Conservation (phyloP, 2,329 filamentous ascomycete species). For the Chrysoporthe puriensis region DNA sequence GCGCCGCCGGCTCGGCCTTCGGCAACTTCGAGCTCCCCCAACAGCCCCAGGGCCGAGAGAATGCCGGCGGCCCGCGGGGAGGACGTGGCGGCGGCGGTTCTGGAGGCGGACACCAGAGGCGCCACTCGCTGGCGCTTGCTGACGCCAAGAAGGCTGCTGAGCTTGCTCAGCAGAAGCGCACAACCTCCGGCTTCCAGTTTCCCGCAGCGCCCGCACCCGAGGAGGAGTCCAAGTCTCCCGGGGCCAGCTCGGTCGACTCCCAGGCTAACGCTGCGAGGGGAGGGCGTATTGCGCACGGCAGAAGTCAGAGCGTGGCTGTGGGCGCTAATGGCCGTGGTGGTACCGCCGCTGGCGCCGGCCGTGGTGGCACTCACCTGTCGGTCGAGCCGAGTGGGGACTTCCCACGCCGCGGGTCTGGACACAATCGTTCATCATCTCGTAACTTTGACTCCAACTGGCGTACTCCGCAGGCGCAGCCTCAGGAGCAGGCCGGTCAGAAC, state of each 20-base stretch:
- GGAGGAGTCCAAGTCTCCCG: conserved; percentile 49
- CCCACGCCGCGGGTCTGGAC: conserved; percentile 77
- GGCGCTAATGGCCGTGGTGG: conserved; percentile 64
- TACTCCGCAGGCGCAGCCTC: conserved; percentile 78
- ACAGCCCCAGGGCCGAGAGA: conserved; percentile 65
- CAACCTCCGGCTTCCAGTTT: conserved; percentile 93
- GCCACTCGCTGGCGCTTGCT: conserved; percentile 90
- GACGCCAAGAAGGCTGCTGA: conserved; percentile 98
- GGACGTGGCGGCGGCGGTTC: conserved; percentile 71
- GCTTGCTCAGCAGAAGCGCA: conserved; percentile 93
- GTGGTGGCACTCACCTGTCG: conserved; percentile 64
- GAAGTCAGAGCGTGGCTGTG: conserved; percentile 91
- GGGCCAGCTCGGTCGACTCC: conserved; percentile 42
- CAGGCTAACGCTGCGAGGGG: conserved; percentile 52
- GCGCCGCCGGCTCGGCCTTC: conserved; percentile 78
- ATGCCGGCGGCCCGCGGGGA: conserved; percentile 65
- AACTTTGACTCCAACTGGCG: conserved; percentile 99
- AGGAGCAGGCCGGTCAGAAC: conserved; percentile 52
- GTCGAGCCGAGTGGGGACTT: conserved; percentile 62
- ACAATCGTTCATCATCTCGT: conserved; percentile 80
- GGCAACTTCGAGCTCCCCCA: conserved; percentile 74
- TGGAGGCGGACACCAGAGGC: conserved; percentile 81
- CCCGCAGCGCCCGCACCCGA: conserved; percentile 72
- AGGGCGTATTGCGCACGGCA: conserved; percentile 64
- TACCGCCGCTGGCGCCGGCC: conserved; percentile 68